Evolutionary conservation across 1,139 yeast genomes (phyloP), one percentile per base, ranked within the genome.

Genomic region (Taphrina sp.): DNA sequence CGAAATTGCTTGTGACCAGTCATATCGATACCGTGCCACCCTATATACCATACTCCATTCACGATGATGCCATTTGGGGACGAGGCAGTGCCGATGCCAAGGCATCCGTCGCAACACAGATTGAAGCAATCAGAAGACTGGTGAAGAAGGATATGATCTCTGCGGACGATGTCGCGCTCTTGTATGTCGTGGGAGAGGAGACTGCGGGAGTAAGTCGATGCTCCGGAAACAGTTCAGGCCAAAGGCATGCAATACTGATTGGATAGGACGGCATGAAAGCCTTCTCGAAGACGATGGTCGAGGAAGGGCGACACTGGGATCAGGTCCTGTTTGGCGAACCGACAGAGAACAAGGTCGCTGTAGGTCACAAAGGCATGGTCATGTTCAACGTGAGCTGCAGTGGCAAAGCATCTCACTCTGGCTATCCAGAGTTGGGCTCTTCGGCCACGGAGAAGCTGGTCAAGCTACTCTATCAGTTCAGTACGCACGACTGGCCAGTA

Each of bases 11-110:
- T 52, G 64, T 83, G 29, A 81, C 87, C 1, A 78, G 85, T 10
- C 89, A 83, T 63, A 78, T 82, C 37, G 89, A 83, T 63, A 83
- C 88, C 0, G 89, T 83, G 4, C 88, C 88, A 12, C 88, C 88
- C 0, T 82, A 65, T 62, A 67, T 82, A 54, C 77, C 78, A 0
- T 83, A 82, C 67, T 64, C 65, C 3, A 66, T 75, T 12, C 74
- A 76, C n/a, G 82, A 78, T 3, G 71, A 74, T 42, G 68, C 67
- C 45, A 79, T 83, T 20, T 76, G 73, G 62, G 89, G 89, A 8
- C 73, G 89, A 57, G 90, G 90, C 1, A 67, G 83, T 2, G 74
- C 78, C 57, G 89, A 83, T 64, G 89, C 86, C 33, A 83, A 83
- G 64, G 85, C 76, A 0, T 80, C 85, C 10, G 82, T 83, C 16